Evolutionary conservation across 2,329 filamentous ascomycete genomes (phyloP).

Genomic region (Coniella lustricola): DNA sequence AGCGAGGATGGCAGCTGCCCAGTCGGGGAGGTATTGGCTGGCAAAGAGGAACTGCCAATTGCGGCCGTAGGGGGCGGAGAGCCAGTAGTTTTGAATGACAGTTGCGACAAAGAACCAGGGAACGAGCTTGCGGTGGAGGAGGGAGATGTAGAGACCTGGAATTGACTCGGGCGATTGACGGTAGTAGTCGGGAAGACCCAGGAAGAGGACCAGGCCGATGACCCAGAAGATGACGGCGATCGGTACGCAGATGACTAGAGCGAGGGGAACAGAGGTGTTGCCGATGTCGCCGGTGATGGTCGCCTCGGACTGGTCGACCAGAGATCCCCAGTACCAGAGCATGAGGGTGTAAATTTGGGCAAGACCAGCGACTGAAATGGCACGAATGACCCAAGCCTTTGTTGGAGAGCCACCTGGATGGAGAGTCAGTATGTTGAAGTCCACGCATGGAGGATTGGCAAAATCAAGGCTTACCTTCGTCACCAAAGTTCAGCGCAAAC

Average conservation of each 20-base stretch:
- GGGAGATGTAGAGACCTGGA: constrained; percentile 57
- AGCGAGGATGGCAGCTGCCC: constrained; percentile 51
- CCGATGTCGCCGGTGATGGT: constrained; percentile 34
- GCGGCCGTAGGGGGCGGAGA: constrained; percentile 58
- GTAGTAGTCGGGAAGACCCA: constrained; percentile 62
- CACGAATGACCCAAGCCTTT: constrained; percentile 61
- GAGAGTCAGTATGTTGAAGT: neutral
- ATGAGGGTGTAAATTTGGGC: constrained; percentile 59
- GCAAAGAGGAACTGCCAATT: constrained; percentile 61
- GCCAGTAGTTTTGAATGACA: constrained; percentile 60
- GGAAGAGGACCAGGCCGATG: constrained; percentile 47
- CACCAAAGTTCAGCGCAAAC: constrained; percentile 62
- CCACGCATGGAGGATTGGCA: constrained; percentile 47
- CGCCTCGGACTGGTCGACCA: constrained; percentile 38
- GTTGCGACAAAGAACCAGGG: constrained; percentile 63
- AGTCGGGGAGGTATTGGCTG: constrained; percentile 47
- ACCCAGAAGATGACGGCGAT: constrained; percentile 51
- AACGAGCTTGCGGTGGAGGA: constrained; percentile 57
- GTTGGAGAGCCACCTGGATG: constrained; percentile 48
- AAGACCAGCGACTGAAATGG: constrained; percentile 58
- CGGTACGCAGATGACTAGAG: constrained; percentile 46
- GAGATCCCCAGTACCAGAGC: constrained; percentile 61
- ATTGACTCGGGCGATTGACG: constrained; percentile 56
- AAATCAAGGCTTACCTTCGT: constrained; percentile 46
- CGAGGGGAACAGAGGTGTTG: constrained; percentile 23